Conservation (phyloP, 345 rosid genomes). For the Bruguiera sexangula region DNA sequence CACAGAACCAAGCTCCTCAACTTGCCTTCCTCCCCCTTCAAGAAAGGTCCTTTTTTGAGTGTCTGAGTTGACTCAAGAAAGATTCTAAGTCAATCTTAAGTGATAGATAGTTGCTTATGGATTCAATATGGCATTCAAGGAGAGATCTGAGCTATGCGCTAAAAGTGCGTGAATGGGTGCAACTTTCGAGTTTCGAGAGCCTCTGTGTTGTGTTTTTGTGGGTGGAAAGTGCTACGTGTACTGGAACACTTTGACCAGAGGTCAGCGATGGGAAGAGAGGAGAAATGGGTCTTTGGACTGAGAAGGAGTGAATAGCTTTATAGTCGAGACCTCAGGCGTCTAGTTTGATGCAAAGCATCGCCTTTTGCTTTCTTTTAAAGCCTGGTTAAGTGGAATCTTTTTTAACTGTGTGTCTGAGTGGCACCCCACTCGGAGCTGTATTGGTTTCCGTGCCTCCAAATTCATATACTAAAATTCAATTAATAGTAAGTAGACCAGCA, state of each 20-base stretch:
- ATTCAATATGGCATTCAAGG: slow-evolving; percentile 19
- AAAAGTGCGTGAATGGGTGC: neutral
- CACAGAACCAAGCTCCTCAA: slow-evolving; percentile 1
- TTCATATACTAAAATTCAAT: neutral
- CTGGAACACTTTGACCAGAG: slow-evolving; percentile 35
- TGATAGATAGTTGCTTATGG: neutral
- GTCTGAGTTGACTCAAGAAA: neutral
- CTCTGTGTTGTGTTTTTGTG: neutral
- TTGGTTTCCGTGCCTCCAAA: neutral
- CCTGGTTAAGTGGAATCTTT: slow-evolving; percentile 18
- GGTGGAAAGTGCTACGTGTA: neutral
- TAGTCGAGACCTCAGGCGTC: neutral
- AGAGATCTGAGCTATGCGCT: slow-evolving; percentile 13
- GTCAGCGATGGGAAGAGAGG: slow-evolving; percentile 22
- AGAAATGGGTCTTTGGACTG: slow-evolving; percentile 2
- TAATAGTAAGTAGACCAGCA: too few relatives aligned
- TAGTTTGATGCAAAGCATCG: neutral
- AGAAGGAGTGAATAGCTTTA: slow-evolving; percentile 1
- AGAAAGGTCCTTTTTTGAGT: neutral
- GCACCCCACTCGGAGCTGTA: slow-evolving; percentile 1
- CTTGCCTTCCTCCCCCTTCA: neutral
- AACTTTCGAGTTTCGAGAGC: neutral
- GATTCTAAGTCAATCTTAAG: neutral
- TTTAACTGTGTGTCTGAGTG: neutral
- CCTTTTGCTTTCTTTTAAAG: neutral